Conservation (phyloP, 495 filamentous ascomycete species). For the Antarctomyces pellizariae region DNA sequence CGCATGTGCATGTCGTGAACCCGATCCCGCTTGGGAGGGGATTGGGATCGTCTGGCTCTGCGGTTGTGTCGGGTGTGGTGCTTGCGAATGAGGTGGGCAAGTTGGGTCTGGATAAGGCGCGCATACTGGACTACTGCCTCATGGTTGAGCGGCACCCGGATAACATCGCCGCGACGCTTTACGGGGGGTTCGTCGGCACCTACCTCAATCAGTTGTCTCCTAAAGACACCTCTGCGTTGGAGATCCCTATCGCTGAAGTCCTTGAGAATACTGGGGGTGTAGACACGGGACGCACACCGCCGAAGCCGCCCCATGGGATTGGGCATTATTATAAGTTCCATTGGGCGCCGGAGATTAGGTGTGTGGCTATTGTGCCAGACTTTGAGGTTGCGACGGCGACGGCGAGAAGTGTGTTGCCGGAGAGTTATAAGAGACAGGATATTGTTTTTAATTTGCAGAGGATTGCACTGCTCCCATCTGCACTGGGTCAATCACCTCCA, state of each 20-base stretch:
- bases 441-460: conserved; percentile 87
- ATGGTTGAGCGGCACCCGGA: conserved; percentile 97
- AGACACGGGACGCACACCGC: conserved; percentile 63
- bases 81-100: conserved; percentile 74
- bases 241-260: conserved; percentile 91
- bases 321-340: conserved; percentile 83
- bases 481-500: conserved; percentile 70
- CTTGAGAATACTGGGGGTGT: conserved; percentile 66
- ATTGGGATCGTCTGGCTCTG: conserved; percentile 77
- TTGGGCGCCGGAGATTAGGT: conserved; percentile 85
- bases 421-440: conserved; percentile 50
- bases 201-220: conserved; percentile 78
- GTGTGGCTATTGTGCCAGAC: conserved; percentile 79
- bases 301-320: conserved; percentile 71
- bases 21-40: conserved; percentile 80
- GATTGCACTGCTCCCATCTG: conserved; percentile 65
- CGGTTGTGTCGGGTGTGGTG: conserved; percentile 82
- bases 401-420: conserved; percentile 61
- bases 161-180: conserved; percentile 85
- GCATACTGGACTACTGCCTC: conserved; percentile 81
- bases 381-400: conserved; percentile 82
- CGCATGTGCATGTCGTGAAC: conserved; percentile 81
- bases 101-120: conserved; percentile 52
- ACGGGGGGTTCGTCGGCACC: conserved; percentile 90
- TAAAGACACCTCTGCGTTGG: conserved; percentile 60